phyloP scores from a whole-genome alignment of 768 basidiomycete species.

The Suillus americanus region DNA sequence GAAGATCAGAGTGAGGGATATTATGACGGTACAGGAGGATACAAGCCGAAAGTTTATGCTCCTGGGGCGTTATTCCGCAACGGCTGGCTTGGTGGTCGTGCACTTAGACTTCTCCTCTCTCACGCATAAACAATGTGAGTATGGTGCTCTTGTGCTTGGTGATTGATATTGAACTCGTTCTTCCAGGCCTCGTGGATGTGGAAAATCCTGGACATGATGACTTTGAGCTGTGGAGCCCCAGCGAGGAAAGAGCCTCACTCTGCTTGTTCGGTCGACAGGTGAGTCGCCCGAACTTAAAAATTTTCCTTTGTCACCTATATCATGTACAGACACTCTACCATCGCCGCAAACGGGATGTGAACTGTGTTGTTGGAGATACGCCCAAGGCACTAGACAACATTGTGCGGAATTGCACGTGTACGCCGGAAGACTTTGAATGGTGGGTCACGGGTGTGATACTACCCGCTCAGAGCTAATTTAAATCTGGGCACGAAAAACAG shows the following conservation, averaged over 20 bases:
- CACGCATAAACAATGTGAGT: slow-evolving; percentile 74
- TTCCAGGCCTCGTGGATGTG: slow-evolving; percentile 61
- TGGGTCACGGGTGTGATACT: slow-evolving; percentile 34
- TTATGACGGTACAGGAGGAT: slow-evolving; percentile 88
- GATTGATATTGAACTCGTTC: slow-evolving; percentile 7
- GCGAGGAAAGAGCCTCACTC: slow-evolving; percentile 79
- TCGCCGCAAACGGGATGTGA: slow-evolving; percentile 73
- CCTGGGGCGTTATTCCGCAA: slow-evolving; percentile 59
- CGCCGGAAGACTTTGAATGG: slow-evolving; percentile 89
- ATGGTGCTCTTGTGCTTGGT: neutral
- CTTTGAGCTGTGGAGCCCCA: slow-evolving; percentile 97
- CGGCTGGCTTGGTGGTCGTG: slow-evolving; percentile 50
- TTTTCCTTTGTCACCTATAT: slow-evolving; percentile 2
- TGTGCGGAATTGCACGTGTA: slow-evolving; percentile 74
- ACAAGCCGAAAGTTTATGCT: slow-evolving; percentile 91
- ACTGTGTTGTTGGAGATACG: slow-evolving; percentile 82
- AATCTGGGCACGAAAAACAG: slow-evolving; percentile 38
- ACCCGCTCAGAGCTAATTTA: neutral
- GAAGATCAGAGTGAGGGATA: slow-evolving; percentile 67
- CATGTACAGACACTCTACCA: slow-evolving; percentile 78
- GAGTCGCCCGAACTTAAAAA: slow-evolving; percentile 5
- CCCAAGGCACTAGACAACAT: slow-evolving; percentile 51
- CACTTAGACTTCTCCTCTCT: slow-evolving; percentile 89
- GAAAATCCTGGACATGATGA: slow-evolving; percentile 84
- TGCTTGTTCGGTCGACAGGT: slow-evolving; percentile 95